Base-by-base conservation (phyloP, 2,329 filamentous ascomycete species). In the Epichloe gansuensis region DNA sequence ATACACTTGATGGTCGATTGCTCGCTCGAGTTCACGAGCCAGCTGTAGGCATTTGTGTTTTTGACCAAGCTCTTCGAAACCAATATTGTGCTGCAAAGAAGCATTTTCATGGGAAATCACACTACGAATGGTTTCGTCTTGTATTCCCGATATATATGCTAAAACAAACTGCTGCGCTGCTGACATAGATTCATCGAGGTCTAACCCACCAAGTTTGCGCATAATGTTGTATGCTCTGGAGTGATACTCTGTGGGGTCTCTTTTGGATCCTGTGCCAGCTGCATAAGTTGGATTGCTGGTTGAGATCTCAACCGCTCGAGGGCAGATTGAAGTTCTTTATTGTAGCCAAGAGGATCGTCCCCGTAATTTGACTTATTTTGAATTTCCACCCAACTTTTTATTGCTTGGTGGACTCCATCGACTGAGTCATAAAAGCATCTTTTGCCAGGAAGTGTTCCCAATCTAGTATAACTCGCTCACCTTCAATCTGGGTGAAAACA, bases 1-100 rank as follows among this genome's bases (percentile, higher is more conserved):
- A 56, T 80, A 83, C 1, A 74, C 52, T 11, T 69, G 66, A 37
- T 73, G 74, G 21, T 72, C 69, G 3, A 82, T 58, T 3, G 77
- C 78, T 54, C 67, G 71, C 57, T 81, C 75, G 53, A 82, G 77
- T 48, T 82, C 77, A 23, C 65, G 61, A 5, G 75, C 78, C 31
- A 84, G 71, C 58, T 83, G 75, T 15, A 82, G 62, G 48, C 70
- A 72, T 61, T 77, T 77, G 63, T 84, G 81, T 38, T 68, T 69
- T 51, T 71, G 70, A 2, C 72, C 69, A 5, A 78, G 63, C 2
- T 69, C 69, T 17, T 65, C 66, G 15, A 82, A 59, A 3, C 59
- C 56, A n/a, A 57, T 37, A n/a, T 50, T 52, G 13, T 57, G 52
- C 6, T 52, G 46, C n/a, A 49, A 52, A 6, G 59, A 50, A 35